Percentiles rank a stretch among this genome's conserved stretches.
Conservation (phyloP, 352 stramenopile genomes). For the Phytophthora sansomeana region DNA sequence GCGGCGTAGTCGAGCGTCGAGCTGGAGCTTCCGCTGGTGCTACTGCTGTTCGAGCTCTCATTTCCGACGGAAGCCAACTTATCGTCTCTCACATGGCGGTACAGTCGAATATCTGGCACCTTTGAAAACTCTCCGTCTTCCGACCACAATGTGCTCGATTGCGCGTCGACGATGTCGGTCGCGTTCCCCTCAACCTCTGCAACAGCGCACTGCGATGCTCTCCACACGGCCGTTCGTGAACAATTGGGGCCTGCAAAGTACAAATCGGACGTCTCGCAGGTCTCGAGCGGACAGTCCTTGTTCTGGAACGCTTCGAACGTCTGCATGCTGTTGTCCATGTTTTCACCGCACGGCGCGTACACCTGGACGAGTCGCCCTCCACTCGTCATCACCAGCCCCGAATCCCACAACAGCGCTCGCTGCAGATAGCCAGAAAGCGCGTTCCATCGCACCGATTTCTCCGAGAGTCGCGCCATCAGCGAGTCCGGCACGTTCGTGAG, state of each 20-base stretch:
- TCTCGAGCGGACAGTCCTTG: conserved; percentile 31
- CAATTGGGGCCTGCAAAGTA: conserved; percentile 48
- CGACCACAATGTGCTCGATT: conserved; percentile 48
- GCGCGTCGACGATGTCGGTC: conserved; percentile 17
- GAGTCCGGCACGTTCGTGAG: conserved; percentile 33
- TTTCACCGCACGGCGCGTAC: conserved; percentile 52
- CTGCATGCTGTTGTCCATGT: conserved; percentile 43
- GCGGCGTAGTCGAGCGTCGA: background rate
- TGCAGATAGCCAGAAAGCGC: conserved; percentile 52
- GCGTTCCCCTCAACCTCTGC: conserved; percentile 34
- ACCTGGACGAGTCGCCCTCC: conserved; percentile 51
- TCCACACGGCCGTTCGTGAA: conserved; percentile 27
- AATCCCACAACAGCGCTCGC: conserved; percentile 65
- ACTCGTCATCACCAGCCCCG: conserved; percentile 49
- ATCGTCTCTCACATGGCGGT: conserved; percentile 28
- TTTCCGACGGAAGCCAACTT: conserved; percentile 3
- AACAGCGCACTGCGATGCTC: conserved; percentile 44
- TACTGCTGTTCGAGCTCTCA: conserved; percentile 7
- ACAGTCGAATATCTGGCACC: conserved; percentile 48
- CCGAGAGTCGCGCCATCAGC: conserved; percentile 32
- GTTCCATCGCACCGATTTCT: conserved; percentile 38
- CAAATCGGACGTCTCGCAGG: conserved; percentile 41
- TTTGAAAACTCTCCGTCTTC: conserved; percentile 41
- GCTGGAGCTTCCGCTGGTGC: background rate
- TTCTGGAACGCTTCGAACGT: conserved; percentile 45